Base-by-base conservation (phyloP, 352 stramenopile species). In the Pythium insidiosum region DNA sequence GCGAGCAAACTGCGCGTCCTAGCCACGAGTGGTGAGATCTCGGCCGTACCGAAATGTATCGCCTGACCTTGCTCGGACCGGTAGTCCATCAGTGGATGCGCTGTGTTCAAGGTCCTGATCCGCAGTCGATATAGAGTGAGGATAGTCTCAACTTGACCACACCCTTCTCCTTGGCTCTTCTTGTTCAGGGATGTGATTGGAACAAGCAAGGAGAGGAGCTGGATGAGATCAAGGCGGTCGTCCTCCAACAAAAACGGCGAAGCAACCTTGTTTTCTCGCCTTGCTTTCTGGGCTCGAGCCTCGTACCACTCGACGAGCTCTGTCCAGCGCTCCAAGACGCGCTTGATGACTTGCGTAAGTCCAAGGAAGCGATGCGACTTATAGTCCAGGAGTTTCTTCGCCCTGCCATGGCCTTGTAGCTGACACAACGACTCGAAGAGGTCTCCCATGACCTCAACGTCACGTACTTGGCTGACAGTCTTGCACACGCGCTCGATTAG, bases 311-410 rank as follows among this genome's bases (percentile, higher is more conserved):
- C 10, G 4, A 22, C 20, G 2, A 53, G 38, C 7, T 18, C 21
- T 1, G 1, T 10, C 46, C 46, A 53, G 2, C 20, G 21, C 0
- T 35, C 23, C 2, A 47, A 12, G n/a, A 55, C 26, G 5, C 38
- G 30, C 7, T 31, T n/a, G 18, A 55, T 10, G 3, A 56, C 31
- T 3, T 1, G 7, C 7, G 39, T 49, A 0, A 56, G 29, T 1
- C 31, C 47, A 4, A 56, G 3, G 15, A 56, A 56, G 12, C 31
- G 47, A n/a, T 56, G 39, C 0, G 47, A 43, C 22, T 24, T 28
- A 18, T 41, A 49, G 33, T 48, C 39, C 3, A 56, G 16, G 3
- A 56, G 47, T 20, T 16, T 2, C 1, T 22, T 16, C 1, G 22
- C 18, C 6, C 29, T 44, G 3, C 15, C 28, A 20, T 7, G 1